Percentiles rank a stretch among this genome's conserved stretches.
phyloP scores from a whole-genome alignment of 2,329 filamentous ascomycete species.

The Dryadomyces quercus-mongolicae region DNA sequence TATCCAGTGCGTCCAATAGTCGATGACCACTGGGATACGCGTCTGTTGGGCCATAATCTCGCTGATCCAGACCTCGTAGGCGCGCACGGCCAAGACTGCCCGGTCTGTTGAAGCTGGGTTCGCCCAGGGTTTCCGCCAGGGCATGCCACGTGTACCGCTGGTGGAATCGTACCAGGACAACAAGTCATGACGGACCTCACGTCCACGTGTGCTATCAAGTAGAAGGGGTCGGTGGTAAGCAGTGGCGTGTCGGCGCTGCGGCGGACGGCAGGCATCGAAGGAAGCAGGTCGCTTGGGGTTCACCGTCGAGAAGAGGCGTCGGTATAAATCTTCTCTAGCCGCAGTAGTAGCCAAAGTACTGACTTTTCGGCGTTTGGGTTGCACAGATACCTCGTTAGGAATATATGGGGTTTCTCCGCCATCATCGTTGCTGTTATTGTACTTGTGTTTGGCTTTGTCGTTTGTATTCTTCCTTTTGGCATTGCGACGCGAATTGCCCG shows the following conservation, averaged over 20 bases:
- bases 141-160: constrained; percentile 37
- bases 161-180: constrained; percentile 40
- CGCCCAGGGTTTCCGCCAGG: constrained; percentile 47
- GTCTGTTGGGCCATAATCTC: constrained; percentile 59
- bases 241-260: constrained; percentile 21
- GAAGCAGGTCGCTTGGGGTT: neutral
- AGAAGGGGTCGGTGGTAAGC: constrained; percentile 39
- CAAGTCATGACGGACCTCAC: constrained; percentile 22
- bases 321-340: neutral
- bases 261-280: neutral
- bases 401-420: neutral
- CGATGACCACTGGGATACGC: constrained; percentile 47
- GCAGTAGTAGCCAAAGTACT: neutral
- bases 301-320: neutral
- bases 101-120: constrained; percentile 21
- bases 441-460: neutral
- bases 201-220: constrained; percentile 23
- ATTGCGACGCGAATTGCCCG: neutral
- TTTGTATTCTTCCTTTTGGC: neutral
- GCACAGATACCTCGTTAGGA: neutral
- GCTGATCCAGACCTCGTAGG: constrained; percentile 55
- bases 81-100: constrained; percentile 34
- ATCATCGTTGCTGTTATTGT: neutral
- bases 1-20: constrained; percentile 53
- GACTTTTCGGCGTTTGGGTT: neutral